Conservation (phyloP, 2,329 filamentous ascomycete genomes). For the Sphaerulina vaccinii region DNA sequence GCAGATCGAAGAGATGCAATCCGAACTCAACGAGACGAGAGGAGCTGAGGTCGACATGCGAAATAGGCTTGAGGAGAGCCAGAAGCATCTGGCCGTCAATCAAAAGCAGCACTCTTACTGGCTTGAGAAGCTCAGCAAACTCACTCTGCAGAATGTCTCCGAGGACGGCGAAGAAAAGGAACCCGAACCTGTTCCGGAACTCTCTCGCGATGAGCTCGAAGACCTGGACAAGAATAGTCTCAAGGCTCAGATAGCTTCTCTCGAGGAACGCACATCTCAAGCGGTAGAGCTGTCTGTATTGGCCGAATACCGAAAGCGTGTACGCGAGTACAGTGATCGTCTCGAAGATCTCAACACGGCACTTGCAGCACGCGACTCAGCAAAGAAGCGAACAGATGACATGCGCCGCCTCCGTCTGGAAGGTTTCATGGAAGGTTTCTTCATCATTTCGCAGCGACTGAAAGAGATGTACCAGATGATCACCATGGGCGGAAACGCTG, state of each 20-base stretch:
- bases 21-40: constrained; percentile 83
- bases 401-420: constrained; percentile 85
- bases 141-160: constrained; percentile 73
- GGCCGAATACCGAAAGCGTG: constrained; percentile 80
- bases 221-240: constrained; percentile 63
- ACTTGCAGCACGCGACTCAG: constrained; percentile 73
- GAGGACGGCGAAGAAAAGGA: constrained; percentile 57
- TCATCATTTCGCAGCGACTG: constrained; percentile 84
- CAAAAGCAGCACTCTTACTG: constrained; percentile 81
- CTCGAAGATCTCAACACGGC: constrained; percentile 81
- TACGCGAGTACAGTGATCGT: constrained; percentile 76
- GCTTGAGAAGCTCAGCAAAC: constrained; percentile 84
- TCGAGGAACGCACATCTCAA: constrained; percentile 77
- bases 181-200: constrained; percentile 68
- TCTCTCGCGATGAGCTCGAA: constrained; percentile 68
- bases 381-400: constrained; percentile 90
- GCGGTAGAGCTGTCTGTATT: constrained; percentile 88
- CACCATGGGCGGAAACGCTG: constrained; percentile 97
- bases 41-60: constrained; percentile 96
- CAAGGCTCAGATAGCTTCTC: constrained; percentile 63
- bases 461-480: constrained; percentile 99
- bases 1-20: constrained; percentile 80
- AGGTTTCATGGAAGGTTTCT: constrained; percentile 98
- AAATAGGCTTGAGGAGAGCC: constrained; percentile 94
- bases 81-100: constrained; percentile 83